Evolutionary conservation across 2,329 filamentous ascomycete species (phyloP), one percentile per base, ranked within the genome.

Genomic region (Emergomyces orientalis): DNA sequence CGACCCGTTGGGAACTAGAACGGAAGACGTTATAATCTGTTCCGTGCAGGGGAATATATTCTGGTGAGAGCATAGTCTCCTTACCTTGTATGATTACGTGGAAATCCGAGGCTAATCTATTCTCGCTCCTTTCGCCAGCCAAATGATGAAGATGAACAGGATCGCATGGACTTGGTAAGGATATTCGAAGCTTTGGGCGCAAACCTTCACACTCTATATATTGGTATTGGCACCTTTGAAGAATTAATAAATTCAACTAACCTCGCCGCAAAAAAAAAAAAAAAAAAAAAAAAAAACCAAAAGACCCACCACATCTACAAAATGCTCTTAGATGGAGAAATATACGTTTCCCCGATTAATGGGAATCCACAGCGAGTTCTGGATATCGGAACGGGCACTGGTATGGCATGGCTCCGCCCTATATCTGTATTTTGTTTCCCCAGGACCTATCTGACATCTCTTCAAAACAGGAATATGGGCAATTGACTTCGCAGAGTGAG

Each of bases 361-460:
- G 30, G 56, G 9, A 41, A 66, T 0, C 70, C 72, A 2, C 65
- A 65, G 32, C 70, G 71, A 25, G 72, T 78, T 11, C 67, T 79
- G 37, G 77, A 79, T 61, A 64, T 78, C 14, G 76, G 76, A 3
- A 78, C 76, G 11, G 77, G 77, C 17, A 79, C 73, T 54, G 76
- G 60, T 43, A 68, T 75, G 30, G 30, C 51, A 17, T 34, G 30
- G 14, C n/a, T 63, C 59, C 9, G 55, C 67, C 6, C 65, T 19
- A 22, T 43, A 58, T 41, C 30, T 11, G 5, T 5, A 17, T 51
- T 14, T 51, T 27, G 47, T 17, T 30, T 30, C 17, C 14, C 47
- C 47, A 11, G 4, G 6, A 62, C 68, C 0, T 65, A 66, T 34
- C 68, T 41, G 67, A 19, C 66, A 69, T 9, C 69, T 68, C 32